Evolutionary conservation across 192 early-diverging fungal species (phyloP).

Genomic region (Coemansia sp.): DNA sequence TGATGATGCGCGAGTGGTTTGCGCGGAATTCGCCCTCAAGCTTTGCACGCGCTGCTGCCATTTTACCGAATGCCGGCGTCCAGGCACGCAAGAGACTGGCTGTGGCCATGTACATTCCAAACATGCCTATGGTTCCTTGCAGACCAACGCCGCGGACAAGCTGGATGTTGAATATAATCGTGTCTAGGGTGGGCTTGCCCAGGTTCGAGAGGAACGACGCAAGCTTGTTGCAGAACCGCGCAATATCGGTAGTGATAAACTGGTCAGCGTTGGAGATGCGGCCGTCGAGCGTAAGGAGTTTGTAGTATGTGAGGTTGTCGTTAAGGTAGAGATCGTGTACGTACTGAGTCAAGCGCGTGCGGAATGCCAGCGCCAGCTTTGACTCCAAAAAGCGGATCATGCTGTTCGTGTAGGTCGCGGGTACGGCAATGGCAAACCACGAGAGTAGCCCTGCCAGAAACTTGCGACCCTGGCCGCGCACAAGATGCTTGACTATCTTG

Average conservation of each 20-base stretch:
- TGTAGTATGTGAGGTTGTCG: constrained; percentile 91
- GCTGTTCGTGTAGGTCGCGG: constrained; percentile 96
- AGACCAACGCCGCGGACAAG: constrained; percentile 83
- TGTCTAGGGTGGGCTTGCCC: constrained; percentile 93
- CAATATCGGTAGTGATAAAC: constrained; percentile 86
- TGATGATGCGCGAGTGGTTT: constrained; percentile 89
- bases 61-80: constrained; percentile 93
- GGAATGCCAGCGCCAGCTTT: constrained; percentile 74
- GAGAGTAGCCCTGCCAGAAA: constrained; percentile 77
- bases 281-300: constrained; percentile 80
- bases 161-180: constrained; percentile 90
- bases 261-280: constrained; percentile 90
- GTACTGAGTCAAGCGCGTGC: constrained; percentile 85
- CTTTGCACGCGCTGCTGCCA: constrained; percentile 87
- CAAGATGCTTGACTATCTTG: constrained; percentile 92
- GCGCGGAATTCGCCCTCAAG: constrained; percentile 95
- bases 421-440: constrained; percentile 93
- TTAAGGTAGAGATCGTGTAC: constrained; percentile 85
- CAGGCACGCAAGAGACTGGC: constrained; percentile 77
- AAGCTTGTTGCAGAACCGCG: constrained; percentile 85
- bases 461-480: constrained; percentile 74
- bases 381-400: constrained; percentile 70
- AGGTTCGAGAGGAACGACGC: constrained; percentile 89
- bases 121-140: constrained; percentile 78
- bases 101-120: constrained; percentile 75